phyloP scores from a whole-genome alignment of 768 basidiomycete genomes.

The Thelephora aurantiotincta region DNA sequence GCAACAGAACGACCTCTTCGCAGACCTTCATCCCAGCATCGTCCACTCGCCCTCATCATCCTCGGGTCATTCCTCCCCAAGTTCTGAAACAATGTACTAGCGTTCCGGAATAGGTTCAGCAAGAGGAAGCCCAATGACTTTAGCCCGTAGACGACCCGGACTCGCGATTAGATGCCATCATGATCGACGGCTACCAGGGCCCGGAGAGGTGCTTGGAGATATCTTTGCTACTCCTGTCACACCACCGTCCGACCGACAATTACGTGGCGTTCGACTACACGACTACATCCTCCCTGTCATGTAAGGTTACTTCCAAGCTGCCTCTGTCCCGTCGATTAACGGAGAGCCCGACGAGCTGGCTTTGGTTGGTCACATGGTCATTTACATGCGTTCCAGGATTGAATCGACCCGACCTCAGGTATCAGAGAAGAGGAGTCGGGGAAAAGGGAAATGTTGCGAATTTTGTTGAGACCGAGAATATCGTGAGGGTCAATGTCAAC shows the following conservation, averaged over 20 bases:
- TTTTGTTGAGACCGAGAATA: slow-evolving; percentile 90
- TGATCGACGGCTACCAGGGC: slow-evolving; percentile 15
- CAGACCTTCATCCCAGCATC: slow-evolving; percentile 4
- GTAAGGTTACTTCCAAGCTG: slow-evolving; percentile 81
- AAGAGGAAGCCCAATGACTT: slow-evolving; percentile 14
- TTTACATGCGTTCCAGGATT: slow-evolving; percentile 80
- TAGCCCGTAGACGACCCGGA: slow-evolving; percentile 9
- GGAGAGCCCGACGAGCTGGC: slow-evolving; percentile 23
- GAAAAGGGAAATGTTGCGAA: slow-evolving; percentile 90
- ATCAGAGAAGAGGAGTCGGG: slow-evolving; percentile 90
- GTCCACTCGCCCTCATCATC: slow-evolving; percentile 15
- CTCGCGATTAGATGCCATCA: slow-evolving; percentile 15
- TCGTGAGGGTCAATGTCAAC: slow-evolving; percentile 67
- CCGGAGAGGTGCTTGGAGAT: slow-evolving; percentile 36
- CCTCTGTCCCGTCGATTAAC: slow-evolving; percentile 37
- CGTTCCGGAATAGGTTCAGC: slow-evolving; percentile 61
- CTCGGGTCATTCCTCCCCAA: slow-evolving; percentile 41
- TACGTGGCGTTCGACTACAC: slow-evolving; percentile 40
- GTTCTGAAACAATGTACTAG: slow-evolving; percentile 37
- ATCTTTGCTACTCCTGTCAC: slow-evolving; percentile 31
- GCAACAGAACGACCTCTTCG: slow-evolving; percentile 10
- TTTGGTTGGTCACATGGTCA: slow-evolving; percentile 61
- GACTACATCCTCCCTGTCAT: slow-evolving; percentile 81
- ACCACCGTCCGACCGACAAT: background rate
- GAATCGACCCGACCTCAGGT: slow-evolving; percentile 84